Evolutionary conservation across 345 rosid species (phyloP).

Genomic region (Clausena lansium): DNA sequence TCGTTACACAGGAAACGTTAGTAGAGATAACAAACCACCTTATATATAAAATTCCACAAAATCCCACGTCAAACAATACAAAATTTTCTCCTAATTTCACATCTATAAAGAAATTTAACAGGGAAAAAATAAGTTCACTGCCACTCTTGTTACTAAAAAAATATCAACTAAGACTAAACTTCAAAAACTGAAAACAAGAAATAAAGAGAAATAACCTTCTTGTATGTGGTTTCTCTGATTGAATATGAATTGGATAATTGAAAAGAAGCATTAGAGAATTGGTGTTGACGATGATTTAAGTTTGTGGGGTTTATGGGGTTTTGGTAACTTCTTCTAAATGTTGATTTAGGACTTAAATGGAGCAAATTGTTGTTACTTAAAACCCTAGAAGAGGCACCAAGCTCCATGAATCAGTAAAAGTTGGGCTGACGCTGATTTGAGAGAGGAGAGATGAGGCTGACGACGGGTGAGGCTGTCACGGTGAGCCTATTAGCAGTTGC

Average conservation of each 20-base stretch:
- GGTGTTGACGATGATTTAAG: constrained; percentile 7
- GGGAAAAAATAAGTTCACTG: background rate
- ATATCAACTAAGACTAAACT: constrained; percentile 6
- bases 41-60: background rate
- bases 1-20: background rate
- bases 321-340: constrained; percentile 22
- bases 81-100: background rate
- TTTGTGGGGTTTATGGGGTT: constrained; percentile 12
- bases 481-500: too few relatives aligned
- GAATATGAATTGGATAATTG: constrained; percentile 13
- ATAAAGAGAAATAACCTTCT: constrained; percentile 27
- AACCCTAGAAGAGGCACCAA: constrained; percentile 34
- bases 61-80: background rate
- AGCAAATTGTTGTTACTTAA: constrained; percentile 16
- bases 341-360: background rate
- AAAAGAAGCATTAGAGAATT: constrained; percentile 28
- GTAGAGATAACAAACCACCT: background rate
- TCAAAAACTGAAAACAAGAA: background rate
- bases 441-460: too few relatives aligned
- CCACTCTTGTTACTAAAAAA: background rate
- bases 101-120: background rate
- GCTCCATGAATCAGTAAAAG: constrained; percentile 30
- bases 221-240: constrained; percentile 24
- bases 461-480: too few relatives aligned
- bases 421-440: too few relatives aligned